A percentile compares a stretch with the other conserved stretches of the same genome.
These are phyloP conservation scores for Chaetomidium leptoderma DNA, from an alignment of 495 filamentous ascomycete genomes.

Conservation along the genomic window DNA sequence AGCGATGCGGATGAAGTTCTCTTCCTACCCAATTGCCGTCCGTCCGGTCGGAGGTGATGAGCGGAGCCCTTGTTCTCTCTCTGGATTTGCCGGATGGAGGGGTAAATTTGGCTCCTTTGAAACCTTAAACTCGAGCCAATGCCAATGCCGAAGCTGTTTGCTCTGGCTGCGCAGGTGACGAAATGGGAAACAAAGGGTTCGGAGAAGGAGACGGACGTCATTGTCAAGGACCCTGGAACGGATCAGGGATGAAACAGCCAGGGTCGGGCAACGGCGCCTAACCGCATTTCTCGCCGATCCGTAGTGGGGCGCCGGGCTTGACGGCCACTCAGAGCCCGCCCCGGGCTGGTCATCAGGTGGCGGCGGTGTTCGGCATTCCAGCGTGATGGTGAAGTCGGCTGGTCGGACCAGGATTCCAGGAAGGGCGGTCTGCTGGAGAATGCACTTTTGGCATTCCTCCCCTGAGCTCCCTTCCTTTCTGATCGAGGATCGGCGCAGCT, in stretches of 20 bases:
- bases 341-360: background rate
- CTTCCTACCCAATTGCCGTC: background rate
- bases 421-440: background rate
- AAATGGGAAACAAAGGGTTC: background rate
- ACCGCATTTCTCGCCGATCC: slow-evolving; percentile 19
- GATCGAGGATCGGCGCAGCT: slow-evolving; percentile 8
- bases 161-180: background rate
- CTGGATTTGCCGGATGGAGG: background rate
- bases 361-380: background rate
- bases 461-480: background rate
- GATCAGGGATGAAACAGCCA: slow-evolving; percentile 9
- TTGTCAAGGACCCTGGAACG: slow-evolving; percentile 5
- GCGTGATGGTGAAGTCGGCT: background rate
- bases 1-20: background rate
- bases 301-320: slow-evolving; percentile 8
- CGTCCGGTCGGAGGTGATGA: background rate
- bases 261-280: slow-evolving; percentile 16
- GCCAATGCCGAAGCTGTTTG: background rate
- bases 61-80: background rate
- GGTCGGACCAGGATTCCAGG: slow-evolving; percentile 7
- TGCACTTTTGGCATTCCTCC: background rate
- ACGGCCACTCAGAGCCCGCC: slow-evolving; percentile 5
- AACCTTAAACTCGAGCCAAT: too few relatives aligned
- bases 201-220: background rate
- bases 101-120: background rate